Evolutionary conservation across 164 flowering plant species (phyloP), one percentile per base, ranked within the genome.

Genomic region (Euptelea pleiosperma): DNA sequence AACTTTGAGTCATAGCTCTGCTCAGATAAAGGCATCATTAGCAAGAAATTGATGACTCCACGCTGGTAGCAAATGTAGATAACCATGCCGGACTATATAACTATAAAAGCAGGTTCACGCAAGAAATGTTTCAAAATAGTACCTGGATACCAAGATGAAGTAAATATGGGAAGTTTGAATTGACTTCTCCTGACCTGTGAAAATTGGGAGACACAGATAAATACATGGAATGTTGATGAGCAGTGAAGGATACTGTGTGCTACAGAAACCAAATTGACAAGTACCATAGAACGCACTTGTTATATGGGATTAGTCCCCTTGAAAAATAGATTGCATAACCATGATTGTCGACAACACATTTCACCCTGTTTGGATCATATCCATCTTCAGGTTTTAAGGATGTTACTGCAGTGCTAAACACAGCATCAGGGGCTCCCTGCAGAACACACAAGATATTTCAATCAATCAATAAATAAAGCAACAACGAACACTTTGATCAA

Each of bases 61-160:
- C 16, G 26, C 12, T 2, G 21, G 34, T 39, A 26, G 40, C 2
- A 22, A n/a, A 28, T 25, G 33, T 25, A 26, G 19, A 29, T 8
- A 46, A 58, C 9, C 21, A 22, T 31, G 31, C 15, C 14, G 34
- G 21, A 58, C 21, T 43, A 4, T 2, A 44, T 31, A 30, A 3
- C 10, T 4, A 14, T 41, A 19, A 14, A 50, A 47, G 29, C 15
- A 28, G 22, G n/a, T 19, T 26, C 18, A 45, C 21, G 26, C 34
- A 31, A 55, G 33, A 33, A 21, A 12, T 4, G 18, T 18, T 18
- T 34, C 29, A 9, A 47, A 33, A 24, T 8, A 19, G 16, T 79
- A 92, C 98, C 96, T 92, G 98, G 60, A 92, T 92, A 31, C 98
- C 98, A 53, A 89, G 91, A 77, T 92, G 96, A 67, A 92, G 98